Conservation (phyloP, 495 filamentous ascomycete genomes). For the Podospora sp. region DNA sequence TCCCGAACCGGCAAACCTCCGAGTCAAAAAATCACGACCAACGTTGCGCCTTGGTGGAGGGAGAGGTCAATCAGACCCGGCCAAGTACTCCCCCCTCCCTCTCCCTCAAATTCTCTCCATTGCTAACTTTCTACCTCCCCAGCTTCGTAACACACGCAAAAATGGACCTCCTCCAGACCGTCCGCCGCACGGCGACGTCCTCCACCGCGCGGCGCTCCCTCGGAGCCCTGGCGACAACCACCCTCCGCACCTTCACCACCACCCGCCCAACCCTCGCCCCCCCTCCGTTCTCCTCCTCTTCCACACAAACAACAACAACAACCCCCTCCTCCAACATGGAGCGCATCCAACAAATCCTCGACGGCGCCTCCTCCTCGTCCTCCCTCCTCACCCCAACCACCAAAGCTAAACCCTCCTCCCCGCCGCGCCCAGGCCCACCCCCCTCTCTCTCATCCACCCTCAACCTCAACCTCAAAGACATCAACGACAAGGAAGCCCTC, state of each 20-base stretch:
- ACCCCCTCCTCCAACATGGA: slow-evolving; percentile 17
- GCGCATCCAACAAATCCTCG: background rate
- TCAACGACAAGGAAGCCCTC: slow-evolving; percentile 18
- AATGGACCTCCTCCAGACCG: slow-evolving; percentile 34
- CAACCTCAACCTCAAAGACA: slow-evolving; percentile 10
- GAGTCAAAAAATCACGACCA: background rate
- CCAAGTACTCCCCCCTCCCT: background rate
- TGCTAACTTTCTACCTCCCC: background rate
- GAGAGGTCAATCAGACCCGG: slow-evolving; percentile 21
- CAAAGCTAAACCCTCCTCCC: background rate
- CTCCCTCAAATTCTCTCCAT: background rate
- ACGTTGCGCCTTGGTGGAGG: background rate
- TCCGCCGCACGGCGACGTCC: slow-evolving; percentile 32
- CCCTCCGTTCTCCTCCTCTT: too few relatives aligned
- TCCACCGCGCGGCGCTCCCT: slow-evolving; percentile 25
- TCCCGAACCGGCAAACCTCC: background rate
- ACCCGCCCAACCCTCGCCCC: slow-evolving; percentile 6
- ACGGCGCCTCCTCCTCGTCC: background rate
- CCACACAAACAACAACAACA: background rate
- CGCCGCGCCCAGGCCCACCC: background rate
- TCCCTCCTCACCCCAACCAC: background rate
- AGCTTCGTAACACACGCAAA: slow-evolving; percentile 15
- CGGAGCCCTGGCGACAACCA: slow-evolving; percentile 11
- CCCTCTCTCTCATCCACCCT: background rate
- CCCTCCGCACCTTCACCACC: slow-evolving; percentile 17